These are phyloP conservation scores for Boletellus deceptivus DNA, from an alignment of 1,284 basidiomycete genomes.

Conservation along the genomic window DNA sequence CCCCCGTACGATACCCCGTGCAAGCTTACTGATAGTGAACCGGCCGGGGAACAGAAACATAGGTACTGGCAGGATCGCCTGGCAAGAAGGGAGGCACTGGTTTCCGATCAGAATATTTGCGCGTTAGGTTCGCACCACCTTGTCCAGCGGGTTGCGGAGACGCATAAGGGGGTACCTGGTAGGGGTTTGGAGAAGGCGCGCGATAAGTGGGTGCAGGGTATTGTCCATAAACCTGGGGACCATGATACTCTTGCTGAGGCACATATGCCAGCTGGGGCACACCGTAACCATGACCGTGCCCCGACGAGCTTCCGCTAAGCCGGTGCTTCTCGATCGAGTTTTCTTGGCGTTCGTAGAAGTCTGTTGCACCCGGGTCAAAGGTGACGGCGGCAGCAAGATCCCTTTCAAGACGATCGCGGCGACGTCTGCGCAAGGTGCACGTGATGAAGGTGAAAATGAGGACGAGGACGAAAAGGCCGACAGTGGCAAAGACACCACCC, in stretches of 20 bases:
- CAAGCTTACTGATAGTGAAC: conserved; percentile 5
- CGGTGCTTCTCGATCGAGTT: conserved; percentile 36
- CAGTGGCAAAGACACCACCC: conserved; percentile 55
- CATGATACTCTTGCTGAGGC: conserved; percentile 20
- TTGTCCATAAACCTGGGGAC: conserved; percentile 18
- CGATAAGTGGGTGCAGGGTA: conserved; percentile 12
- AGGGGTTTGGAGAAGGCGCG: conserved; percentile 5
- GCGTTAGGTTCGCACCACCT: conserved; percentile 32
- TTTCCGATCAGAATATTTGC: conserved; percentile 35
- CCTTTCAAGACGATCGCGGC: conserved; percentile 42
- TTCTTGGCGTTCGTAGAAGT: conserved; percentile 31
- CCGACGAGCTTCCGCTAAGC: conserved; percentile 37
- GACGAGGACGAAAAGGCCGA: conserved; percentile 49
- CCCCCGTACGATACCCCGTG: not conserved
- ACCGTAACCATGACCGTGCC: conserved; percentile 29
- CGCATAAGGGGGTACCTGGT: conserved; percentile 15
- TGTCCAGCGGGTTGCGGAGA: conserved; percentile 12
- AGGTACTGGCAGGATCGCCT: conserved; percentile 24
- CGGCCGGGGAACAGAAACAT: conserved; percentile 23
- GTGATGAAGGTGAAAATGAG: conserved; percentile 46
- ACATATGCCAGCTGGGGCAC: conserved; percentile 18
- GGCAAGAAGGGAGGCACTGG: conserved; percentile 32
- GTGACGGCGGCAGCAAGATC: conserved; percentile 47
- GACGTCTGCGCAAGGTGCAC: conserved; percentile 48
- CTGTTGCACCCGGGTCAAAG: conserved; percentile 46